Percentiles rank a stretch among this genome's conserved stretches.
phyloP scores from a whole-genome alignment of 768 basidiomycete species.

The Amylocystis lapponica region DNA sequence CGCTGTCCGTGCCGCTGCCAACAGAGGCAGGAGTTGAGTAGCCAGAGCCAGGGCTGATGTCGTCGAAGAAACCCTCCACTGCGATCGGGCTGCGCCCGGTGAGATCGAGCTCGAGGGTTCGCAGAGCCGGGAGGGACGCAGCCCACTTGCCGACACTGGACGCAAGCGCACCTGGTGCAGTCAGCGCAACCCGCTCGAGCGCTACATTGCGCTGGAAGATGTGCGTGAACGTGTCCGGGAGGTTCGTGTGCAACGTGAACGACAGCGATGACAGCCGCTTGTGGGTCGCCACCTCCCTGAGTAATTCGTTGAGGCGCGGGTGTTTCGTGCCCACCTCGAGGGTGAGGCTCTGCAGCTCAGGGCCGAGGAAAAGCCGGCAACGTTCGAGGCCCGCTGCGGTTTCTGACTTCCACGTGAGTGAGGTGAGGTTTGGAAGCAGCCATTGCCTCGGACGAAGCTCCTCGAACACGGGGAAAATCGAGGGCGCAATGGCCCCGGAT shows the following conservation, averaged over 20 bases:
- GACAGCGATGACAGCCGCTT: slow-evolving; percentile 63
- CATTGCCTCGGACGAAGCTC: slow-evolving; percentile 56
- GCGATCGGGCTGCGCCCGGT: slow-evolving; percentile 60
- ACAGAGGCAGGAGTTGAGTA: slow-evolving; percentile 63
- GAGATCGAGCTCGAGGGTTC: slow-evolving; percentile 64
- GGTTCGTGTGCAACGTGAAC: slow-evolving; percentile 59
- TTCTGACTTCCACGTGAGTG: slow-evolving; percentile 69
- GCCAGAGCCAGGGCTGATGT: slow-evolving; percentile 60
- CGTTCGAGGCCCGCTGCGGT: slow-evolving; percentile 61
- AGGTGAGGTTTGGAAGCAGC: slow-evolving; percentile 64
- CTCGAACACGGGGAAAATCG: slow-evolving; percentile 63
- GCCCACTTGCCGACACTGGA: slow-evolving; percentile 71
- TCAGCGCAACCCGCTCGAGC: slow-evolving; percentile 57
- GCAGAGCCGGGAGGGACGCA: slow-evolving; percentile 57
- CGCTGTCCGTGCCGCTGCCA: slow-evolving; percentile 65
- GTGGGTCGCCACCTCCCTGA: slow-evolving; percentile 57
- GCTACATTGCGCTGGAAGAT: slow-evolving; percentile 52
- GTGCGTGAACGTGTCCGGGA: slow-evolving; percentile 69
- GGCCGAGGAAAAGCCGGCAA: slow-evolving; percentile 57
- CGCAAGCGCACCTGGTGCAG: slow-evolving; percentile 70
- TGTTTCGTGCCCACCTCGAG: slow-evolving; percentile 58
- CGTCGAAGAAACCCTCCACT: slow-evolving; percentile 79
- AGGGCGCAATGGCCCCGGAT: slow-evolving; percentile 54
- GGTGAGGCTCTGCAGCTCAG: slow-evolving; percentile 53
- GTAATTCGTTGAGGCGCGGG: slow-evolving; percentile 53